phyloP scores from a whole-genome alignment of 306 rosid genomes.

The Ochetophila trinervis region DNA sequence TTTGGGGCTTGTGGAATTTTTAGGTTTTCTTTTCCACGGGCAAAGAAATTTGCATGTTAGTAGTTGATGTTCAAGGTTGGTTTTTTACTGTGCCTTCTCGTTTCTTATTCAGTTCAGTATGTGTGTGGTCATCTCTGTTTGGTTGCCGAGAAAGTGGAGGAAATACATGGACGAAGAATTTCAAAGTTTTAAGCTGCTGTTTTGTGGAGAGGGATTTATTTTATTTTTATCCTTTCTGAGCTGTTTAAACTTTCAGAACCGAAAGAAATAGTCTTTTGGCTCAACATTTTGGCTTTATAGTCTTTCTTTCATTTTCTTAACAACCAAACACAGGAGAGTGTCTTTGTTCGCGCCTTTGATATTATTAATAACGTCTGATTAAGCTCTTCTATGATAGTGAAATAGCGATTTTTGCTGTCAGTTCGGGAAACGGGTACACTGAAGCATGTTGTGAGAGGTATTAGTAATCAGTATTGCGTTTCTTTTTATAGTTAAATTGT shows the following conservation, averaged over 20 bases:
- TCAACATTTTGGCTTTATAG: neutral
- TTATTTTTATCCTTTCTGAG: neutral
- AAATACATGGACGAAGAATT: neutral
- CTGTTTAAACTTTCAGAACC: neutral
- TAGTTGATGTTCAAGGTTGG: slow-evolving; percentile 9
- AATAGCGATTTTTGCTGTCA: neutral
- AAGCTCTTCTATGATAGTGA: neutral
- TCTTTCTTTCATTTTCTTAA: neutral
- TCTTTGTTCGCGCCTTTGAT: neutral
- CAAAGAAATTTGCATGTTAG: neutral
- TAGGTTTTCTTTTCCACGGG: neutral
- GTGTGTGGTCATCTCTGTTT: neutral
- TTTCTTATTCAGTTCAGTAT: neutral
- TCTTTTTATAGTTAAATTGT: neutral
- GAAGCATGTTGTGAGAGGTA: slow-evolving; percentile 23
- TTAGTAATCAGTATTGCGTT: neutral
- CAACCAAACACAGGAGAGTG: neutral
- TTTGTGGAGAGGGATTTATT: neutral
- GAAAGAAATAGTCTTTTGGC: neutral
- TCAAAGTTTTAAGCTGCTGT: neutral
- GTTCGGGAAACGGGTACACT: neutral
- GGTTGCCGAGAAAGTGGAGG: slow-evolving; percentile 9
- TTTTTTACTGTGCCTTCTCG: neutral
- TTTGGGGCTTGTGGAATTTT: slow-evolving; percentile 5
- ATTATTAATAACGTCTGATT: neutral